These are phyloP conservation scores for Cymbopogon flexuosus DNA, from an alignment of 202 grass and related monocot genomes.

Conservation along the genomic window DNA sequence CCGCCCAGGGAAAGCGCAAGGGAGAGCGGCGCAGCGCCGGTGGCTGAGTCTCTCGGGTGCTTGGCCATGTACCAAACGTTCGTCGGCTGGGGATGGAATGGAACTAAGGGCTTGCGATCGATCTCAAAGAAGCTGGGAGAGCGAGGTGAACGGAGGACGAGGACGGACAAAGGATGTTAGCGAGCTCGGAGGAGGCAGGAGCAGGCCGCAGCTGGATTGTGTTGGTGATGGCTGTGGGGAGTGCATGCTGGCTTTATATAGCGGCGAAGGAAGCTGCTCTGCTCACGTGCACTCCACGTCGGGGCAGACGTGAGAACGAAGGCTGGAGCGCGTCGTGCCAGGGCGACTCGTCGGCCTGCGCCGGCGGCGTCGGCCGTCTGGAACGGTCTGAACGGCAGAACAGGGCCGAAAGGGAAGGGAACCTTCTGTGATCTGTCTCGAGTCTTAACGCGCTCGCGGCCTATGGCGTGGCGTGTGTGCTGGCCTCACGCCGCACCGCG, in stretches of 20 bases:
- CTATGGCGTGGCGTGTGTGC: neutral
- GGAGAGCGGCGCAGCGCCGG: neutral
- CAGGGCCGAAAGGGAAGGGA: neutral
- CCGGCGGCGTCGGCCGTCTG: neutral
- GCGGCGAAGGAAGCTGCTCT: too few relatives aligned
- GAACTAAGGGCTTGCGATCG: neutral
- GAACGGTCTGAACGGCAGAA: neutral
- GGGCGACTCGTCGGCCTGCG: neutral
- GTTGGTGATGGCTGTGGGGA: neutral
- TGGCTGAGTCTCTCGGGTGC: neutral
- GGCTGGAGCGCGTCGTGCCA: neutral
- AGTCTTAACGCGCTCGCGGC: neutral
- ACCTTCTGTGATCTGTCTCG: neutral
- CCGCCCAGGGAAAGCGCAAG: neutral
- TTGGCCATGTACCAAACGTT: neutral
- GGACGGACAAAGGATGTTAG: too few relatives aligned
- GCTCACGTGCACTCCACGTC: neutral
- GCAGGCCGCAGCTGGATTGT: neutral
- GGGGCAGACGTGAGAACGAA: neutral
- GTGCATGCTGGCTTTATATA: constrained; percentile 13
- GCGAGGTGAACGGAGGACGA: neutral
- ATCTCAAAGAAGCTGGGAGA: neutral
- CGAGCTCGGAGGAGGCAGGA: too few relatives aligned
- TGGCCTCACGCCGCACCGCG: neutral
- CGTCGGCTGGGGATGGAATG: neutral